Evolutionary conservation across 1,284 basidiomycete species (phyloP), one percentile per base, ranked within the genome.

Genomic region (Porodaedalea pini): DNA sequence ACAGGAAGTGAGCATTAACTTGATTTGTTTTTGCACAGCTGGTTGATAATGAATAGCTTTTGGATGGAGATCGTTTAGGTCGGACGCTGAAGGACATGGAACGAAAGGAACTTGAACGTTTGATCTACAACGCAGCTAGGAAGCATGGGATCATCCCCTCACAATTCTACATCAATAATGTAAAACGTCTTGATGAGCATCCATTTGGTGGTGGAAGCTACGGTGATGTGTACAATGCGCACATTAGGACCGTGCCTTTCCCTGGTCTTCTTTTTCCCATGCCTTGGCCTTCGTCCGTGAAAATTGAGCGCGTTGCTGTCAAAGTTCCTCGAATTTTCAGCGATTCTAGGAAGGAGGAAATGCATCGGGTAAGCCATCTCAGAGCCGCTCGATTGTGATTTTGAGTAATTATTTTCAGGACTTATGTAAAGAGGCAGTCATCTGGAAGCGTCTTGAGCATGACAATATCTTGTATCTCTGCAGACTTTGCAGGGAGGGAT

Each of bases 381-480:
- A 8, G 15, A n/a, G n/a, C n/a, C n/a, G n/a, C n/a, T n/a, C n/a
- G n/a, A n/a, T n/a, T n/a, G n/a, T n/a, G n/a, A n/a, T n/a, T n/a
- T n/a, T n/a, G n/a, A n/a, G n/a, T n/a, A n/a, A n/a, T n/a, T 43
- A 4, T 43, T 6, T n/a, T n/a, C 6, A 51, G 49, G 27, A 37
- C 5, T 53, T 43, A 19, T 53, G 39, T 6, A 44, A 53, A 13
- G 51, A 53, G 31, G 51, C 25, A 15, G 4, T 53, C n/a, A 27
- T 53, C 39, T 53, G 51, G 51, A 27, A 2, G 25, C 51, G 25
- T n/a, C 37, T 53, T 25, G 21, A 43, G 7, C 43, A 54, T 29
- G 11, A 6, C 6, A 25, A 54, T 32, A 17, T 54, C 4, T 29
- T 54, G 19, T 13, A 17, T 8, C 47, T 54, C 31, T 23, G 51